A percentile compares a stretch with the other conserved stretches of the same genome.
These are phyloP conservation scores for Microbotryum lychnidis-dioicae DNA, from an alignment of 1,284 basidiomycete species.

Conservation along the genomic window DNA sequence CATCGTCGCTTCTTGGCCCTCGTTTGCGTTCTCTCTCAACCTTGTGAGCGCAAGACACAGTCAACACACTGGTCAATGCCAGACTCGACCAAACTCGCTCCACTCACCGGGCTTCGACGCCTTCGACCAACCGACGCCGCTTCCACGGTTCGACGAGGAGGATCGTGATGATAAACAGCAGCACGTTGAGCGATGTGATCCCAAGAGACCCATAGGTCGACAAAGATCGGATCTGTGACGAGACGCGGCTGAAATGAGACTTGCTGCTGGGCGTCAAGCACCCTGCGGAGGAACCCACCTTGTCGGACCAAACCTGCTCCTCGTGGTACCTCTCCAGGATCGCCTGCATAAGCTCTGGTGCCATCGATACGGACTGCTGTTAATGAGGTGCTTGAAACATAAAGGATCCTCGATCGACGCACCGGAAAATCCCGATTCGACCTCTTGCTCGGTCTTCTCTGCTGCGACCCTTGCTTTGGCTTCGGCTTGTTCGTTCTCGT, in stretches of 20 bases:
- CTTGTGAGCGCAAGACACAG: not conserved
- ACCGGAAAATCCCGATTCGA: conserved; percentile 69
- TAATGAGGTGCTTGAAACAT: not conserved
- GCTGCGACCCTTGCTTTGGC: conserved; percentile 57
- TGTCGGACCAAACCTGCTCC: conserved; percentile 95
- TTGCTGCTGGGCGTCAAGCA: not conserved
- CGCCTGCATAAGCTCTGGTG: conserved; percentile 60
- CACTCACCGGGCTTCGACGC: conserved; percentile 56
- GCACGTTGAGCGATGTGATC: conserved; percentile 71
- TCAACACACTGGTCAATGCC: not conserved
- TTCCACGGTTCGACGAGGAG: conserved; percentile 91
- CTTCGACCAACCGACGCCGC: conserved; percentile 66
- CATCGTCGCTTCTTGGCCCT: conserved; percentile 20
- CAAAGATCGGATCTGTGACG: conserved; percentile 61
- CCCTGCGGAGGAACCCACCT: conserved; percentile 41
- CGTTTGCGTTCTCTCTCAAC: conserved; percentile 9
- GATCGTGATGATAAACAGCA: conserved; percentile 80
- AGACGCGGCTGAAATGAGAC: not conserved
- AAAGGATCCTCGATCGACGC: not conserved
- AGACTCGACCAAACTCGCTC: not conserved
- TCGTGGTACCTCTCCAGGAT: conserved; percentile 86
- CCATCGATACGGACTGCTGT: too few species aligned
- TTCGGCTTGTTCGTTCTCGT: conserved; percentile 70
- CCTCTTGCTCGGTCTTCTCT: conserved; percentile 59
- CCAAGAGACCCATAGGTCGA: conserved; percentile 81